phyloP scores from a whole-genome alignment of 305 asterid genomes.

The Plantago coronopus region DNA sequence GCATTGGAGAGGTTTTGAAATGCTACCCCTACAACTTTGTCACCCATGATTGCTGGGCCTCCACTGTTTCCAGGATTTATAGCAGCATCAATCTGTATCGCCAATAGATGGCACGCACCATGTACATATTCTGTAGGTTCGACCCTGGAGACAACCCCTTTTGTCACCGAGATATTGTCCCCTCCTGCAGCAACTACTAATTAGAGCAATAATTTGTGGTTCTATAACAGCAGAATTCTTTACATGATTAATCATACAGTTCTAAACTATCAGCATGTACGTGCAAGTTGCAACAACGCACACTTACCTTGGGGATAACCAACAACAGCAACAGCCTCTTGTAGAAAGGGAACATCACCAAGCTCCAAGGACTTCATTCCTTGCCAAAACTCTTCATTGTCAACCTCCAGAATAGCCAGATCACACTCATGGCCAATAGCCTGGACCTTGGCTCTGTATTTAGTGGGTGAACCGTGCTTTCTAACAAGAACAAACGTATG shows the following conservation, averaged over 20 bases:
- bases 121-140: conserved; percentile 95
- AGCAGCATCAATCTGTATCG: conserved; percentile 98
- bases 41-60: conserved; percentile 97
- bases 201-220: not conserved
- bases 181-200: conserved; percentile 54
- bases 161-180: conserved; percentile 92
- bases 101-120: conserved; percentile 85
- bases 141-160: conserved; percentile 96
- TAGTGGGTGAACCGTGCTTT: conserved; percentile 89
- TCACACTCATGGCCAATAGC: conserved; percentile 97
- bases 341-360: conserved; percentile 87
- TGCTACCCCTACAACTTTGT: conserved; percentile 95
- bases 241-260: too few relatives aligned
- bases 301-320: conserved; percentile 94
- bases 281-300: conserved; percentile 13
- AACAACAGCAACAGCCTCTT: conserved; percentile 96
- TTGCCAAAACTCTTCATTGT: conserved; percentile 84
- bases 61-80: conserved; percentile 98
- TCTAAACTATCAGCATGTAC: not conserved
- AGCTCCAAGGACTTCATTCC: conserved; percentile 77
- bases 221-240: not conserved
- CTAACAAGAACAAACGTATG: conserved; percentile 87
- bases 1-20: conserved; percentile 97
- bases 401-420: conserved; percentile 82
- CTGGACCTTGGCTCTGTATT: conserved; percentile 73